These are phyloP conservation scores for Trichaptum fuscoviolaceum DNA, from an alignment of 768 basidiomycete species.

Conservation along the genomic window DNA sequence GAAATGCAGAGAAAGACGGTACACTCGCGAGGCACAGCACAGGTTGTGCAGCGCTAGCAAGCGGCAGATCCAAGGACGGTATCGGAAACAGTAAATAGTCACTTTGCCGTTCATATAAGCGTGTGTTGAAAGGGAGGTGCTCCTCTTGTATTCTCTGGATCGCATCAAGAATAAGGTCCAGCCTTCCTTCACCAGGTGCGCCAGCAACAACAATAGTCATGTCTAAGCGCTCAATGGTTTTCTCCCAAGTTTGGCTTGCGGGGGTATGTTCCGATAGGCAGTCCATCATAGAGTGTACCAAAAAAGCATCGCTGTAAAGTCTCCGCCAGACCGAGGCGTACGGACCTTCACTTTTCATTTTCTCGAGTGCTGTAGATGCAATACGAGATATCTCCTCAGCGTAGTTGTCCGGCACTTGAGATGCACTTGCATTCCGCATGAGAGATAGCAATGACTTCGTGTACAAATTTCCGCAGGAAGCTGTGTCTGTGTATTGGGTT, in stretches of 20 bases:
- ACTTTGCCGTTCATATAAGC: slow-evolving; percentile 2
- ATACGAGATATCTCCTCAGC: not conserved
- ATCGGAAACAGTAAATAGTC: slow-evolving; percentile 1
- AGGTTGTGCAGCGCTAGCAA: slow-evolving; percentile 21
- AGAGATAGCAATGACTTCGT: not conserved
- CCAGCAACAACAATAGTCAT: slow-evolving; percentile 81
- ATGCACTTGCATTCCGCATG: not conserved
- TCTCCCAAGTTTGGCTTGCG: slow-evolving; percentile 29
- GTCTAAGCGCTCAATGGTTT: slow-evolving; percentile 58
- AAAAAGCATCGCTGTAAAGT: slow-evolving; percentile 70
- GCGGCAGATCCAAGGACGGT: slow-evolving; percentile 3
- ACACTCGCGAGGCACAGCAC: slow-evolving; percentile 40
- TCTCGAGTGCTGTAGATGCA: not conserved
- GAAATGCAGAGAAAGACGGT: slow-evolving; percentile 58
- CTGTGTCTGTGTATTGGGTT: not conserved
- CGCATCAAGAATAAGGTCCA: slow-evolving; percentile 56
- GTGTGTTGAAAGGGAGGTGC: slow-evolving; percentile 16
- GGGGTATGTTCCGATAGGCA: slow-evolving; percentile 12
- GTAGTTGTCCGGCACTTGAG: not conserved
- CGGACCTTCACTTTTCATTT: not conserved
- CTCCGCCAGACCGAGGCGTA: slow-evolving; percentile 48
- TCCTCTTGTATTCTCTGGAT: slow-evolving; percentile 57
- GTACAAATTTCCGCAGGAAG: not conserved
- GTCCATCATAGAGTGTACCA: slow-evolving; percentile 49
- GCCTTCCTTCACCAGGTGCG: slow-evolving; percentile 53